phyloP scores from a whole-genome alignment of 73 alveolate species.

The Strombidium stylifer region DNA sequence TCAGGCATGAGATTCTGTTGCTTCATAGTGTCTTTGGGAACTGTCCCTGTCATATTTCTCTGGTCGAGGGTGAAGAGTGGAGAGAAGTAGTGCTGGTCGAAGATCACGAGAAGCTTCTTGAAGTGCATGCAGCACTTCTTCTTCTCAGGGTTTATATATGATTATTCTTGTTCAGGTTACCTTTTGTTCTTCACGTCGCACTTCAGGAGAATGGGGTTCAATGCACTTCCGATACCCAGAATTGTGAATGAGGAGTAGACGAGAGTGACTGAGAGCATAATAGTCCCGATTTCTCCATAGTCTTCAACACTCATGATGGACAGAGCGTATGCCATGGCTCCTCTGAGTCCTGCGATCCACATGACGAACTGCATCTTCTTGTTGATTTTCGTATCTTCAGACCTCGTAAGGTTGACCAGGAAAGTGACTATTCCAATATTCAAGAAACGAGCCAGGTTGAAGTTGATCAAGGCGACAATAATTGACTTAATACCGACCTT shows the following conservation, averaged over 20 bases:
- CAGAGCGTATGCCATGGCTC: constrained; percentile 96
- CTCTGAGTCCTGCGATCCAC: constrained; percentile 86
- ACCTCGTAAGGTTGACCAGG: constrained; percentile 51
- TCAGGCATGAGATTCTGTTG: too few species aligned
- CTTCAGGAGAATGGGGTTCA: constrained; percentile 25
- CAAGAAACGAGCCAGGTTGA: constrained; percentile 66
- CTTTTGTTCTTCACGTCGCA: neutral
- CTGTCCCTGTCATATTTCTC: too few species aligned
- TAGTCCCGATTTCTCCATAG: constrained; percentile 27
- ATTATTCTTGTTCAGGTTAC: neutral
- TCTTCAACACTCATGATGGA: too few species aligned
- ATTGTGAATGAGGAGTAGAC: constrained; percentile 24
- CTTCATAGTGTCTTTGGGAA: too few species aligned
- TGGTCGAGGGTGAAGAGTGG: constrained; percentile 32
- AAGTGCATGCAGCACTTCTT: constrained; percentile 14
- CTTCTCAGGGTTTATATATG: neutral
- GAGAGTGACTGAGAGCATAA: constrained; percentile 32
- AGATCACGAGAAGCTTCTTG: neutral
- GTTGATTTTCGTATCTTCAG: constrained; percentile 14
- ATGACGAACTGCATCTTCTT: constrained; percentile 51
- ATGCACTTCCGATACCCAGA: constrained; percentile 16
- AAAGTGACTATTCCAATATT: constrained; percentile 53
- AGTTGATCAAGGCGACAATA: constrained; percentile 27
- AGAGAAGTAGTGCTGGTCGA: constrained; percentile 16
- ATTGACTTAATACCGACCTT: constrained; percentile 56